These are phyloP conservation scores for Penicillium macrosclerotiorum DNA, from an alignment of 495 filamentous ascomycete genomes.

Conservation along the genomic window DNA sequence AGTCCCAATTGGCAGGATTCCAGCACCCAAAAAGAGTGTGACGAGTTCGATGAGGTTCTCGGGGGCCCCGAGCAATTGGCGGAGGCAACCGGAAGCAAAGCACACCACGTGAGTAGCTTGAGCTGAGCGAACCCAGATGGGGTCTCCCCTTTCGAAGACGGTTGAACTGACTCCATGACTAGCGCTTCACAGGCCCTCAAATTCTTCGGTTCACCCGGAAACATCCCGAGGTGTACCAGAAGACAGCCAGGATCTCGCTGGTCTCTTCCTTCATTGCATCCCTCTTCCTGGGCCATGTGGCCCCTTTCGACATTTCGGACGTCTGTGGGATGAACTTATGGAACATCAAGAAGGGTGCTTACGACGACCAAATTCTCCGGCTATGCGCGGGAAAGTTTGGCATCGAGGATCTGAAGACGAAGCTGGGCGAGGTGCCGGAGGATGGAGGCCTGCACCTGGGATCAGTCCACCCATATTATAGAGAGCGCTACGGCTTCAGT, in stretches of 20 bases:
- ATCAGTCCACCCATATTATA: constrained; percentile 70
- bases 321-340: constrained; percentile 97
- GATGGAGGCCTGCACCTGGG: constrained; percentile 82
- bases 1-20: constrained; percentile 98
- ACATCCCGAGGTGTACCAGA: constrained; percentile 74
- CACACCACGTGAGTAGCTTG: constrained; percentile 76
- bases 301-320: constrained; percentile 90
- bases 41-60: constrained; percentile 73
- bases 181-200: constrained; percentile 98
- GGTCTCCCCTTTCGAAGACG: neutral
- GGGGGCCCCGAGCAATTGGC: constrained; percentile 68
- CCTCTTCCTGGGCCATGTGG: constrained; percentile 79
- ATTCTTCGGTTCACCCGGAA: constrained; percentile 83
- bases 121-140: neutral
- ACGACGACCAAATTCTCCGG: constrained; percentile 69
- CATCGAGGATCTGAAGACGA: constrained; percentile 64
- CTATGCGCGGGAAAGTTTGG: constrained; percentile 72
- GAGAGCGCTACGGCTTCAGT: constrained; percentile 73
- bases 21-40: constrained; percentile 88
- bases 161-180: constrained; percentile 22
- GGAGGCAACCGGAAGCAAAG: constrained; percentile 79
- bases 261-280: constrained; percentile 95
- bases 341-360: constrained; percentile 74
- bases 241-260: constrained; percentile 82
- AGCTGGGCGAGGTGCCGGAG: constrained; percentile 75